Evolutionary conservation across 2,329 filamentous ascomycete species (phyloP).

Genomic region (Dothideomycetes sp.): DNA sequence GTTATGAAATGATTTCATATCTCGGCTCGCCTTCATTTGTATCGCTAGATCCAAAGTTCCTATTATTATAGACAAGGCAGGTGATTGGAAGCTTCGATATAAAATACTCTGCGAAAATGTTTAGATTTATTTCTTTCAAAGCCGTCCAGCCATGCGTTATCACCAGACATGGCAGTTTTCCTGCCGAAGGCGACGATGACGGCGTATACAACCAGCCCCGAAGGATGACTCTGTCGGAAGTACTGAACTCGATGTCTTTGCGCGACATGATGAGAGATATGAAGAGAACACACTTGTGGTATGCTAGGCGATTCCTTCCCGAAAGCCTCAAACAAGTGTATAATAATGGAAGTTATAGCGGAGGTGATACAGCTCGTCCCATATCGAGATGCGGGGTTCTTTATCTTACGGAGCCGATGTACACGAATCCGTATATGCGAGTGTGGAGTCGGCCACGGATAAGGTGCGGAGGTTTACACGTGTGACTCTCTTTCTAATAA

Average conservation of each 20-base stretch:
- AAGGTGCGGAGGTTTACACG: no score
- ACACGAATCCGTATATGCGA: no score
- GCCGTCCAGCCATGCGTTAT: conserved; percentile 4
- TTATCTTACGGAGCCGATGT: no score
- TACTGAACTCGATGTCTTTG: conserved; percentile 7
- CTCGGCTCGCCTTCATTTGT: conserved; percentile 16
- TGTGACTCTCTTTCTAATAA: no score
- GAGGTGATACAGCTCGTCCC: no score
- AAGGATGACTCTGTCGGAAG: conserved; percentile 7
- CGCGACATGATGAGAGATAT: no score
- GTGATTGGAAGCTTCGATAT: conserved; percentile 10
- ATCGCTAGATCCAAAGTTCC: conserved; percentile 23
- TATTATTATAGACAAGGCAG: conserved; percentile 26
- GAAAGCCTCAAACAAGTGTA: no score
- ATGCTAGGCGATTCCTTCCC: no score
- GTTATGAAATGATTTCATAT: conserved; percentile 20
- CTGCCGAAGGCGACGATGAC: background rate
- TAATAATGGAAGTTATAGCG: no score
- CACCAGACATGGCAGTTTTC: conserved; percentile 6
- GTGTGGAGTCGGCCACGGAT: no score
- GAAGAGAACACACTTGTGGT: no score
- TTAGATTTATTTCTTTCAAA: conserved; percentile 7
- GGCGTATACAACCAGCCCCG: conserved; percentile 9
- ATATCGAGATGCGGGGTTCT: no score
- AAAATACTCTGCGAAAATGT: conserved; percentile 4